These are phyloP conservation scores for Septoria petroselini DNA, from an alignment of 2,329 filamentous ascomycete genomes.

Conservation along the genomic window DNA sequence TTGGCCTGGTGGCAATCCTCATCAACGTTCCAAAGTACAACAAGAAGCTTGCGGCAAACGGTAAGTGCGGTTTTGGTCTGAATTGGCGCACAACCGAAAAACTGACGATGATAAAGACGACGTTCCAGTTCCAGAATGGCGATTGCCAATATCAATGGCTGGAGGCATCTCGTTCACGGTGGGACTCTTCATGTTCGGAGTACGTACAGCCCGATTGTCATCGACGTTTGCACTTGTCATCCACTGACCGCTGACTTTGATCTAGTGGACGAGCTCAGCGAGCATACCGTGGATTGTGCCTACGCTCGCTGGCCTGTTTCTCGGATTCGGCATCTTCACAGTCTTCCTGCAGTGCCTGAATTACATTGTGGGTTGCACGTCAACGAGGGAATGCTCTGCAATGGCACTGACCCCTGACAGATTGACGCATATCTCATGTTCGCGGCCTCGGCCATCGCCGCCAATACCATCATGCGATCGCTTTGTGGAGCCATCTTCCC, in stretches of 20 bases:
- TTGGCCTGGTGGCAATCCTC: slow-evolving; percentile 27
- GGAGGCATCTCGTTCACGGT: slow-evolving; percentile 48
- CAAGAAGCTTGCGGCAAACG: slow-evolving; percentile 33
- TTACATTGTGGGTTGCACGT: slow-evolving; percentile 42
- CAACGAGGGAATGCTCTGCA: background rate
- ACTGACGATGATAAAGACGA: slow-evolving; percentile 24
- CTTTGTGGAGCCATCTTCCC: slow-evolving; percentile 53
- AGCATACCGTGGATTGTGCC: slow-evolving; percentile 38
- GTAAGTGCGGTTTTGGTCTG: background rate
- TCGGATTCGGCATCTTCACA: slow-evolving; percentile 56
- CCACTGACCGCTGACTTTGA: slow-evolving; percentile 11
- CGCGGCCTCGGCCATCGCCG: slow-evolving; percentile 53
- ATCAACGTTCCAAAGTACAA: slow-evolving; percentile 36
- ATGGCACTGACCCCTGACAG: background rate
- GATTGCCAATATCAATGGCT: slow-evolving; percentile 47
- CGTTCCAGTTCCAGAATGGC: slow-evolving; percentile 45
- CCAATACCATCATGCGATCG: slow-evolving; percentile 54
- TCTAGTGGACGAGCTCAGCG: slow-evolving; percentile 29
- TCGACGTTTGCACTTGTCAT: no score
- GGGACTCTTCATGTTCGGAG: slow-evolving; percentile 41
- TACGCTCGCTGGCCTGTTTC: slow-evolving; percentile 49
- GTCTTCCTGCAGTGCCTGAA: slow-evolving; percentile 59
- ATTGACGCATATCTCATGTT: slow-evolving; percentile 59
- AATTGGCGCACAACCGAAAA: background rate
- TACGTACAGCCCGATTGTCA: slow-evolving; percentile 26